Evolutionary conservation across 2,329 filamentous ascomycete species (phyloP), one percentile per base, ranked within the genome.

Genomic region (Colletotrichum falcatum): DNA sequence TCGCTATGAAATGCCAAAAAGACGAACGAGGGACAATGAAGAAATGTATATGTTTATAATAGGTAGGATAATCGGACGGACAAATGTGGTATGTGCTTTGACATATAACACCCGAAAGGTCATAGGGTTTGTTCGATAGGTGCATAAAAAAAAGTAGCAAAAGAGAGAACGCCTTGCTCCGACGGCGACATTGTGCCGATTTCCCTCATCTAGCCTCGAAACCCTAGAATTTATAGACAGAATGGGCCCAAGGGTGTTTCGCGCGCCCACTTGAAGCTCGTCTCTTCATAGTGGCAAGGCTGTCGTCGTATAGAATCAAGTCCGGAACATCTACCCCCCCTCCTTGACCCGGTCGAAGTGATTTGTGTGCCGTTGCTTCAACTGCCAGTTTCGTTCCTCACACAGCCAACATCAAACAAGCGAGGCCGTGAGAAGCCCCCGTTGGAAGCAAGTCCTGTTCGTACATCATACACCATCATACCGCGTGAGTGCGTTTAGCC

Each of bases 401-500:
- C 26, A 30, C 42, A 35, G 54, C 61, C 46, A 20, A 61, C 20
- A 28, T 53, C 12, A 16, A 18, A 20, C 7, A 20, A 30, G 60
- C 48, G 48, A 59, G 49, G 42, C 18, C 37, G 28, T 23, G 53
- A 30, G 51, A 51, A 30, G 51, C 23, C 30, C 53, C 35, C 23
- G 28, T 59, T 16, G 35, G 66, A 61, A 65, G 66, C 55, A 61
- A 44, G 55, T 65, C 54, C 51, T 60, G 42, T 73, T 71, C 70
- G 66, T 72, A 65, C 61, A 71, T 70, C 69, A 33, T 71, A 61
- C 64, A 67, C 69, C 59, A 58, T 70, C 56, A 49, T 67, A 35
- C 42, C 9, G 61, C 72, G 23, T 59, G 56, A 58, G 61, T 54
- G 53, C 42, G 28, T 49, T 82, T 74, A 83, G 54, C 82, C 82